Conservation (phyloP, 179 eudicot species). For the Beta corolliflora region DNA sequence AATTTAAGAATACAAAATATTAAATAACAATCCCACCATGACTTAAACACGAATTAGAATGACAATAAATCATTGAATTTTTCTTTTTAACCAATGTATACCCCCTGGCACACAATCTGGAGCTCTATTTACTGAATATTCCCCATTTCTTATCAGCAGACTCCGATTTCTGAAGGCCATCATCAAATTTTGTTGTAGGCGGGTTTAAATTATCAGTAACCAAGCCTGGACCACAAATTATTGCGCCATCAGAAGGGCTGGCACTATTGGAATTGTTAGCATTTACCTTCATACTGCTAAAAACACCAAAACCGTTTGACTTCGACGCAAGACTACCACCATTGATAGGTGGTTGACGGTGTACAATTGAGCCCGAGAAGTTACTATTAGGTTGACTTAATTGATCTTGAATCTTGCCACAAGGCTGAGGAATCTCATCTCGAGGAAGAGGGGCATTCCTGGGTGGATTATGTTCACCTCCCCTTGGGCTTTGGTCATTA, state of each 20-base stretch:
- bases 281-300: constrained; percentile 30
- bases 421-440: constrained; percentile 15
- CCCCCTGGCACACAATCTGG: constrained; percentile 11
- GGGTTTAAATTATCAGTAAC: constrained; percentile 8
- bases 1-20: constrained; percentile 4
- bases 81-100: constrained; percentile 5
- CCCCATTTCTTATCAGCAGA: constrained; percentile 30
- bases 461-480: constrained; percentile 16
- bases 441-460: constrained; percentile 22
- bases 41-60: neutral
- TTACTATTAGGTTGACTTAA: constrained; percentile 15
- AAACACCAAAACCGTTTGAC: constrained; percentile 34
- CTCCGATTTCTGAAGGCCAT: constrained; percentile 8
- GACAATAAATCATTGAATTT: neutral
- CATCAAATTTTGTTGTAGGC: constrained; percentile 17
- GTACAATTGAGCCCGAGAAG: constrained; percentile 8
- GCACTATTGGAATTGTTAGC: constrained; percentile 11
- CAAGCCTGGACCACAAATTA: constrained; percentile 3
- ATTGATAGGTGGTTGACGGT: constrained; percentile 1
- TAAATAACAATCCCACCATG: neutral
- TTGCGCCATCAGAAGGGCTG: constrained; percentile 15
- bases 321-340: constrained; percentile 16
- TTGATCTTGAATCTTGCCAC: neutral
- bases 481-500: constrained; percentile 16
- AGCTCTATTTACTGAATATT: constrained; percentile 33